These are phyloP conservation scores for Colletotrichum cereale DNA, from an alignment of 2,329 filamentous ascomycete species.

Conservation along the genomic window DNA sequence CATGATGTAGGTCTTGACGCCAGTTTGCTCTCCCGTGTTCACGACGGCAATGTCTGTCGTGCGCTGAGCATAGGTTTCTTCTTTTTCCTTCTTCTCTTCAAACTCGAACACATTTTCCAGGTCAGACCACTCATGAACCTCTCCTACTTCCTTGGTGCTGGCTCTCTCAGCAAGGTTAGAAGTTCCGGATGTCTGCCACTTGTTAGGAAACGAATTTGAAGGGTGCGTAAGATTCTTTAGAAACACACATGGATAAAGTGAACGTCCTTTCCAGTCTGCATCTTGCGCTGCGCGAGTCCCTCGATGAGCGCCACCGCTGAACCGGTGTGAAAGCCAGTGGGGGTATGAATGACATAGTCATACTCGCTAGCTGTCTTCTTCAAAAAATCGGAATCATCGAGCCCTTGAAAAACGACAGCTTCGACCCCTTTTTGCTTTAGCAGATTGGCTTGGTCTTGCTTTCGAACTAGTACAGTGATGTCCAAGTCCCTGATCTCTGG, in stretches of 20 bases:
- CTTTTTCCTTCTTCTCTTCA: conserved; percentile 52
- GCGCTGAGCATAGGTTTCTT: conserved; percentile 56
- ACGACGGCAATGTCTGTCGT: conserved; percentile 59
- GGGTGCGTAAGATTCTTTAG: neutral
- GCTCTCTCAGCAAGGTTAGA: conserved; percentile 59
- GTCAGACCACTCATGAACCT: conserved; percentile 54
- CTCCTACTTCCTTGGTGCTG: conserved; percentile 48
- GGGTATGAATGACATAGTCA: conserved; percentile 58
- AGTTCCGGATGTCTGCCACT: conserved; percentile 53
- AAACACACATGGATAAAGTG: conserved; percentile 55
- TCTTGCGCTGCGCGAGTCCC: conserved; percentile 55
- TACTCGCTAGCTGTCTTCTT: conserved; percentile 43
- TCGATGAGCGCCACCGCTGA: conserved; percentile 56
- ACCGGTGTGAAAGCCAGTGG: conserved; percentile 52
- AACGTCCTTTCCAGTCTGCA: conserved; percentile 49
- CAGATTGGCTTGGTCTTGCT: conserved; percentile 45
- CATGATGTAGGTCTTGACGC: conserved; percentile 60
- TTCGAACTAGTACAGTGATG: conserved; percentile 46
- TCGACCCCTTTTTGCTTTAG: conserved; percentile 40
- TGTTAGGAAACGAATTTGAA: too few species aligned
- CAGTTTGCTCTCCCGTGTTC: conserved; percentile 51
- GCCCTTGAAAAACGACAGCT: conserved; percentile 15
- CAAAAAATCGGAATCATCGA: conserved; percentile 44
- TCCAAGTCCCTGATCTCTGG: conserved; percentile 39
- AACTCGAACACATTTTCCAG: conserved; percentile 59